These are phyloP conservation scores for Millerago galiae DNA, from an alignment of 805 yeast species.

Conservation along the genomic window DNA sequence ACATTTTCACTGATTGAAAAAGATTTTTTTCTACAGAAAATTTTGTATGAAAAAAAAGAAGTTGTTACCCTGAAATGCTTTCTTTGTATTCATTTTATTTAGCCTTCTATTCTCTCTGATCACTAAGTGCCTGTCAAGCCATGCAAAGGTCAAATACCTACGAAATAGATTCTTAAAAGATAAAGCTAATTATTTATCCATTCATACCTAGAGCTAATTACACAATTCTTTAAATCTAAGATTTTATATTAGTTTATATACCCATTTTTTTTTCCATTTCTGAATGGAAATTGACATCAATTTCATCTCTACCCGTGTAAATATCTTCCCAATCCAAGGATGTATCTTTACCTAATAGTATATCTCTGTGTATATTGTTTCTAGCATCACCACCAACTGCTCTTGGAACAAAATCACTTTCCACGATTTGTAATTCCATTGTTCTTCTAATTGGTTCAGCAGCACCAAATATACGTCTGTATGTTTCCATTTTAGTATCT, in stretches of 20 bases:
- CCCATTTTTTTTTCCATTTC: conserved; percentile 58
- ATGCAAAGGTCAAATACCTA: too few species aligned
- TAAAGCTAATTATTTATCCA: too few species aligned
- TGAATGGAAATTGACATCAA: conserved; percentile 52
- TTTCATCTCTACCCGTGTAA: conserved; percentile 42
- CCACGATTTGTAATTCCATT: conserved; percentile 79
- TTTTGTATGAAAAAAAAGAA: too few species aligned
- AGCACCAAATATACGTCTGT: conserved; percentile 80
- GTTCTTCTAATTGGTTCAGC: conserved; percentile 90
- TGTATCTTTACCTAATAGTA: conserved; percentile 70
- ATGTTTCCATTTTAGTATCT: conserved; percentile 63
- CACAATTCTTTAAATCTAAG: too few species aligned
- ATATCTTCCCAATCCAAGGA: conserved; percentile 92
- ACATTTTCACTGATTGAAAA: background rate
- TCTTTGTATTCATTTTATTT: too few species aligned
- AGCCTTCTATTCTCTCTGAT: too few species aligned
- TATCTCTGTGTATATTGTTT: conserved; percentile 62
- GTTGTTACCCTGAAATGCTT: background rate
- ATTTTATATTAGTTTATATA: background rate
- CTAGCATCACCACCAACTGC: conserved; percentile 44
- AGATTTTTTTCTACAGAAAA: too few species aligned
- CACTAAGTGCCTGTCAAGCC: too few species aligned
- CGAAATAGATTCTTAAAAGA: too few species aligned
- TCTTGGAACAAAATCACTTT: conserved; percentile 64
- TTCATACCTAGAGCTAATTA: too few species aligned